Conservation (phyloP, 768 basidiomycete genomes). For the Daedalea quercina region DNA sequence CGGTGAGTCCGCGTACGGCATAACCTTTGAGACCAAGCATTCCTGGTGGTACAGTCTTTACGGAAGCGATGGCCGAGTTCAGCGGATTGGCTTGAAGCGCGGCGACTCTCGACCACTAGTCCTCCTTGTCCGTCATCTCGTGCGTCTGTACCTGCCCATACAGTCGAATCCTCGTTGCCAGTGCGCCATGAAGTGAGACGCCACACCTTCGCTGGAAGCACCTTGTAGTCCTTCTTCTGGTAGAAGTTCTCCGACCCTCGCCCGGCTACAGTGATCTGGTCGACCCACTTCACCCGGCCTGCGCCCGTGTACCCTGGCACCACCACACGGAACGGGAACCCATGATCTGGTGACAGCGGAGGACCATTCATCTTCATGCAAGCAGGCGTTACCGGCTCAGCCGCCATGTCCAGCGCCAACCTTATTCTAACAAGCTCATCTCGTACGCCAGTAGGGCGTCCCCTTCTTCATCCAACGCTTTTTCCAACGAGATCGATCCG, state of each 20-base stretch:
- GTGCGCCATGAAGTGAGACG: too few species aligned
- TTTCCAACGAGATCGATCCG: conserved; percentile 10
- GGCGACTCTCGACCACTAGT: too few species aligned
- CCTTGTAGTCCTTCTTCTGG: conserved; percentile 66
- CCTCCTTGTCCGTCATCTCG: conserved; percentile 18
- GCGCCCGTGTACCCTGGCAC: conserved; percentile 65
- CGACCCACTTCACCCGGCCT: conserved; percentile 75
- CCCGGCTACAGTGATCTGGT: conserved; percentile 46
- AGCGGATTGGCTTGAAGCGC: conserved; percentile 50
- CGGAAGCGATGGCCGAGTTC: conserved; percentile 50
- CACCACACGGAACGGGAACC: conserved; percentile 60
- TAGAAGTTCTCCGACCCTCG: conserved; percentile 55
- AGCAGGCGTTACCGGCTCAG: too few species aligned
- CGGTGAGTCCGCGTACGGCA: conserved; percentile 6
- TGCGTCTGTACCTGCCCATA: conserved; percentile 15
- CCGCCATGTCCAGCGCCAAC: too few species aligned
- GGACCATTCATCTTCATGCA: conserved; percentile 55
- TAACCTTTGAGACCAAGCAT: conserved; percentile 12
- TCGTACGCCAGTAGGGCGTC: conserved; percentile 13
- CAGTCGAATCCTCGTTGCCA: background rate
- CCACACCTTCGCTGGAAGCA: conserved; percentile 21
- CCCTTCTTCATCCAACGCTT: conserved; percentile 10
- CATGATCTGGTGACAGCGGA: conserved; percentile 51
- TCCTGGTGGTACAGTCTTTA: background rate
- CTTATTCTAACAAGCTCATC: too few species aligned